These are phyloP conservation scores for Annulohypoxylon stygium DNA, from an alignment of 495 filamentous ascomycete genomes.

Conservation along the genomic window DNA sequence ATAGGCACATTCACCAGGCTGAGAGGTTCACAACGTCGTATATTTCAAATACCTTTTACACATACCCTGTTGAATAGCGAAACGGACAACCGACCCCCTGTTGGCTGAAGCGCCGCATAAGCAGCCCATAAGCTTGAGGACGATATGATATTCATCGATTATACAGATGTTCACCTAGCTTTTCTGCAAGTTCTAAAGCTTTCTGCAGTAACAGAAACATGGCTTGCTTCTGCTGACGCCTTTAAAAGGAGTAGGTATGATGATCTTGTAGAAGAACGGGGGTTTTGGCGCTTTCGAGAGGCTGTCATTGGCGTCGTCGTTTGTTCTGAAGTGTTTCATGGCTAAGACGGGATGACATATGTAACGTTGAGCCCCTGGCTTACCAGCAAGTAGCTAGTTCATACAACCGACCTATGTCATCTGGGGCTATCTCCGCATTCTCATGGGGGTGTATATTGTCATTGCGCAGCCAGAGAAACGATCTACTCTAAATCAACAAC, in stretches of 20 bases:
- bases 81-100: not conserved
- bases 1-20: not conserved
- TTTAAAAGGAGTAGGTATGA: not conserved
- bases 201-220: not conserved
- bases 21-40: not conserved
- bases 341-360: conserved; percentile 6
- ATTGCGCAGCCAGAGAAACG: conserved; percentile 7
- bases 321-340: conserved; percentile 24
- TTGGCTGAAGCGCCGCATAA: not conserved
- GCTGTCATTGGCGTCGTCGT: conserved; percentile 12
- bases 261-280: conserved; percentile 5
- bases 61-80: not conserved
- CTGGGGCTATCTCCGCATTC: conserved; percentile 26
- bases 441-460: conserved; percentile 1
- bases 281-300: not conserved
- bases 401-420: not conserved
- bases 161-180: not conserved
- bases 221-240: conserved; percentile 1
- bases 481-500: conserved; percentile 29
- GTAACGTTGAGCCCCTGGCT: conserved; percentile 21
- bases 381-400: not conserved
- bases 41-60: not conserved
- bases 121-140: not conserved
- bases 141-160: not conserved
- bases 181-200: not conserved